Percentiles rank a stretch among this genome's conserved stretches.
phyloP scores from a whole-genome alignment of 768 basidiomycete genomes.

The Arthromyces matolae region DNA sequence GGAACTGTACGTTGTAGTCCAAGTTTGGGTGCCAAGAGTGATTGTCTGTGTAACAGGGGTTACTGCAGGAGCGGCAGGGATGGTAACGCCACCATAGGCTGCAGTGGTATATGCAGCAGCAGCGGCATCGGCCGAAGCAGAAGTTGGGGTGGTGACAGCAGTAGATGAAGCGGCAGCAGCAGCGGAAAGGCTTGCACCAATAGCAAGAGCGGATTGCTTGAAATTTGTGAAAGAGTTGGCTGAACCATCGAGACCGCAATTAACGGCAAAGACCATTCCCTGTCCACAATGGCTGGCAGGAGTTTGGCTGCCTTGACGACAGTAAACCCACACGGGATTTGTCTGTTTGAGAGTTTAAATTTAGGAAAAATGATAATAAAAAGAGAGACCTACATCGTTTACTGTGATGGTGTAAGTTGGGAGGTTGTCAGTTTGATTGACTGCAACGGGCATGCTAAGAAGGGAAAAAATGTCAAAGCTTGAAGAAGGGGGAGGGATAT shows the following conservation, averaged over 20 bases:
- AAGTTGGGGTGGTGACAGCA: no score
- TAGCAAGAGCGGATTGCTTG: slow-evolving; percentile 52
- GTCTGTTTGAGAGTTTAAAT: slow-evolving; percentile 31
- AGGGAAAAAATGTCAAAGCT: no score
- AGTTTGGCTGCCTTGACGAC: slow-evolving; percentile 47
- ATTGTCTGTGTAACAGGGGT: slow-evolving; percentile 45
- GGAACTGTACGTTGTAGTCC: slow-evolving; percentile 58
- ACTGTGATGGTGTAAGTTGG: slow-evolving; percentile 53
- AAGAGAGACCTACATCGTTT: slow-evolving; percentile 32
- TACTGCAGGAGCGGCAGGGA: slow-evolving; percentile 45
- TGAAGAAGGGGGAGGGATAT: no score
- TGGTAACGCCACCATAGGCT: slow-evolving; percentile 47
- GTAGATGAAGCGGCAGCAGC: slow-evolving; percentile 38
- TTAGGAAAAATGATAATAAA: not conserved
- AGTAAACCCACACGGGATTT: slow-evolving; percentile 57
- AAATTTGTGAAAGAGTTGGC: slow-evolving; percentile 61
- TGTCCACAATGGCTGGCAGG: slow-evolving; percentile 54
- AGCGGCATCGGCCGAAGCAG: slow-evolving; percentile 24
- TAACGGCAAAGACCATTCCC: slow-evolving; percentile 68
- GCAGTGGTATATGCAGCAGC: slow-evolving; percentile 34
- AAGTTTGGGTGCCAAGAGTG: slow-evolving; percentile 38
- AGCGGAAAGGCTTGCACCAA: slow-evolving; percentile 48
- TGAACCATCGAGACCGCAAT: slow-evolving; percentile 51
- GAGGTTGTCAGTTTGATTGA: slow-evolving; percentile 44
- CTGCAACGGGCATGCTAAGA: slow-evolving; percentile 51